Base-by-base conservation (phyloP, 192 early-diverging fungal genomes). In the Globomyces pollinis-pini region DNA sequence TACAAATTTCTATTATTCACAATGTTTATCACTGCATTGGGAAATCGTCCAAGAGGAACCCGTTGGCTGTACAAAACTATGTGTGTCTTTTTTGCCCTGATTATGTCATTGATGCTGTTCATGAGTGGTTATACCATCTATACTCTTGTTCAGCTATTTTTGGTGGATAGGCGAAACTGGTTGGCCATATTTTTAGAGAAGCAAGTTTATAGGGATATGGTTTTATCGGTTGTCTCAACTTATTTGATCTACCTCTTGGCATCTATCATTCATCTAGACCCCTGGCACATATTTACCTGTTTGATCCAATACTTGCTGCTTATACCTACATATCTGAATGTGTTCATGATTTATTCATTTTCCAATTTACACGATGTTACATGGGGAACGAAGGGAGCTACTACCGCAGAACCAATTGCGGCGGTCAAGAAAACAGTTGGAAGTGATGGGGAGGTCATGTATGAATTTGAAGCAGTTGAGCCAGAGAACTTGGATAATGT, bases 291-390 rank as follows among this genome's bases (percentile, higher is more conserved):
- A 73, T 33, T 78, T 31, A 81, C 59, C 2, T 59, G 38, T 21
- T 50, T 76, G 26, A 20, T 74, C 2, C 76, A 79, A 44, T 77
- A 75, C 30, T 16, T 79, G n/a, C 47, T 78, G 12, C 29, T 75
- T 38, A 31, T 64, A 28, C 75, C 71, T 9, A 60, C 59, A 4
- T 76, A 76, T 54, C 55, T 66, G 42, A 80, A 80, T 56, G 79
- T 80, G 49, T 63, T 80, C n/a, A 78, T 74, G 70, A 77, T 80
- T 11, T 80, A 76, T 59, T 76, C 78, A 3, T 80, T 67, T 71
- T 51, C 54, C 60, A 30, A 7, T 16, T 55, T 61, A 18, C 38
- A 53, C 55, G 80, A 83, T 62, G 64, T 77, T 21, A 67, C 70
- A 7, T 83, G 80, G 80, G 80, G 80, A 28, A 83, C 80, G 21